Percentiles rank a stretch among this genome's conserved stretches.
Evolutionary conservation across 1,139 yeast species (phyloP).

Genomic region (Taphrina deformans): DNA sequence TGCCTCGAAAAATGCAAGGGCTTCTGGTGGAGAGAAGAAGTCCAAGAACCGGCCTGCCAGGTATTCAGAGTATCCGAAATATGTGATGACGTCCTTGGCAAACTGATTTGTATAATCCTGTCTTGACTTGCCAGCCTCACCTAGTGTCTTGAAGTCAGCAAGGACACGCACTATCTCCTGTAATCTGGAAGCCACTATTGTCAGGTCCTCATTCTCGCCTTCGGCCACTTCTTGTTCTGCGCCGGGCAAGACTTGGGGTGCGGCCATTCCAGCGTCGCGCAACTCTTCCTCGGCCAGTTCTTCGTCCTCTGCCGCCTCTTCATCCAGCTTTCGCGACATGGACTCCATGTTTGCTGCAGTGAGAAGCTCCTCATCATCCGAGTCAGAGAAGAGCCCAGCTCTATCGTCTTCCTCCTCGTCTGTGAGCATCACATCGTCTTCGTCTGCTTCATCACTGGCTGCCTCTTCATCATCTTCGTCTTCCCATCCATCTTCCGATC

Average conservation of each 20-base stretch:
- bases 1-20: slow-evolving; percentile 97
- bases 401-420: slow-evolving; percentile 47
- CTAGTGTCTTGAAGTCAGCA: slow-evolving; percentile 80
- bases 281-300: slow-evolving; percentile 40
- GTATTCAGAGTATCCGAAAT: slow-evolving; percentile 94
- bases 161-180: slow-evolving; percentile 93
- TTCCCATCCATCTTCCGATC: slow-evolving; percentile 28
- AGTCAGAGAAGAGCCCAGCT: slow-evolving; percentile 71
- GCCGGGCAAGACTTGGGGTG: slow-evolving; percentile 48
- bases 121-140: slow-evolving; percentile 85
- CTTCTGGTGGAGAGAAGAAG: slow-evolving; percentile 90
- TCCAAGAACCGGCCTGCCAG: slow-evolving; percentile 91
- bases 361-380: slow-evolving; percentile 69
- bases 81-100: slow-evolving; percentile 80
- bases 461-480: slow-evolving; percentile 27
- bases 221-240: slow-evolving; percentile 60
- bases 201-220: slow-evolving; percentile 70
- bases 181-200: slow-evolving; percentile 86
- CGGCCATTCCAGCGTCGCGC: slow-evolving; percentile 44
- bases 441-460: background rate
- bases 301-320: slow-evolving; percentile 41
- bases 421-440: slow-evolving; percentile 20
- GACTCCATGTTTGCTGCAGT: slow-evolving; percentile 87
- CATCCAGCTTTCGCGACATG: slow-evolving; percentile 63
- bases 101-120: slow-evolving; percentile 75